Evolutionary conservation across 768 basidiomycete species (phyloP), one percentile per base, ranked within the genome.

Genomic region (Suillus weaverae): DNA sequence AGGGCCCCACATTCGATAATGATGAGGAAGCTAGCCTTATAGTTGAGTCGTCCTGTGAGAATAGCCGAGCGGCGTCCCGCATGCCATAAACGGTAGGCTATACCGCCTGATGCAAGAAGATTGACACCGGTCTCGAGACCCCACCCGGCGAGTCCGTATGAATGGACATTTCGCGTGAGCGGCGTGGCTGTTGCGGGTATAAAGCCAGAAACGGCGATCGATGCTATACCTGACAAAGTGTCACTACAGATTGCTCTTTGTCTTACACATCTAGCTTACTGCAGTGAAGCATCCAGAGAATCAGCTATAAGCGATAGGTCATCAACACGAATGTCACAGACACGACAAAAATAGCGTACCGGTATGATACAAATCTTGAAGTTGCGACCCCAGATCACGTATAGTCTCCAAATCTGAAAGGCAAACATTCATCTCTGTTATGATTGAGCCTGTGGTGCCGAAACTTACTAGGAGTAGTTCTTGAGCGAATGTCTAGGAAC

Each of bases 371-470:
- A 73, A 7, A 70, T 38, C 53, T 3, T 33, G 36, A 60, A 13
- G 9, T 55, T 33, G 22, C 59, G 48, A 41, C 66, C 68, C 46
- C 67, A 74, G 46, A 73, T 33, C 10, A 70, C 41, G 44, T 61
- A 74, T 55, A 73, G 65, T 18, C 71, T 73, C 71, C 71, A 74
- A 4, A 72, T 67, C 72, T 72, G 35, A 66, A n/a, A 56, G 22
- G 22, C 2, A 55, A 55, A 14, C 39, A 38, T 60, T 35, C 9
- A 36, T 39, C 0, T 53, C n/a, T 22, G 32, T 54, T 22, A 26
- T 16, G 33, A 51, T 32, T 33, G 20, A 16, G n/a, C 7, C 6
- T 26, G 18, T 26, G n/a, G 11, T 14, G 63, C 14, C 62, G 53
- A 7, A 9, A 70, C 71, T 6, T 6, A 73, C 72, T 60, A 73